Evolutionary conservation across 306 rosid species (phyloP).

Genomic region (Medicago arabica): DNA sequence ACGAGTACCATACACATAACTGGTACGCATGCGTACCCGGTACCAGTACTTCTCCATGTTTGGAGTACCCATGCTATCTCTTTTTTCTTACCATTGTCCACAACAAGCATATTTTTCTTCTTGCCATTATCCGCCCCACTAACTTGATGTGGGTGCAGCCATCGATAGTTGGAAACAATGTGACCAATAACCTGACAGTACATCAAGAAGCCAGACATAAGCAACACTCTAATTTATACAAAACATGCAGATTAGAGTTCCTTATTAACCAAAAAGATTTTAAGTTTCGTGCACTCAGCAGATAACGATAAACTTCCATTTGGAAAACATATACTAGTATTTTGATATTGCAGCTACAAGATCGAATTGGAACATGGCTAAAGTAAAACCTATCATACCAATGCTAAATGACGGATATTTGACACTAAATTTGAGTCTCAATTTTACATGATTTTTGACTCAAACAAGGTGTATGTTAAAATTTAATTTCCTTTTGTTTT

Average conservation of each 20-base stretch:
- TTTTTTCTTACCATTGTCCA: no score
- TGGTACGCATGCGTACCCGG: no score
- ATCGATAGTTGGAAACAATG: no score
- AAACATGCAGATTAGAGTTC: constrained; percentile 71
- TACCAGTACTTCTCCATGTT: no score
- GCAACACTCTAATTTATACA: no score
- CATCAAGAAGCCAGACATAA: no score
- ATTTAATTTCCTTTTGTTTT: constrained; percentile 30
- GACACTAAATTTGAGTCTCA: constrained; percentile 95
- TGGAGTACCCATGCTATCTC: no score
- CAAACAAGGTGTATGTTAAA: constrained; percentile 76
- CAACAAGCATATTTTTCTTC: no score
- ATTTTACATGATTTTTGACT: constrained; percentile 86
- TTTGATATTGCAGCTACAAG: constrained; percentile 76
- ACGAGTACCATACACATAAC: no score
- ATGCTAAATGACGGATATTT: constrained; percentile 82
- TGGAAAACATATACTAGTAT: constrained; percentile 76
- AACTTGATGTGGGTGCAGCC: no score
- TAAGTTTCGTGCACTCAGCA: constrained; percentile 72
- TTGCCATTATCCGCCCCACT: no score
- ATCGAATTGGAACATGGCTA: constrained; percentile 89
- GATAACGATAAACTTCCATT: constrained; percentile 90
- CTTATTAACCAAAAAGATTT: constrained; percentile 87
- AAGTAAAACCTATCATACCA: constrained; percentile 82
- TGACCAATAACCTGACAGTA: no score